Conservation (phyloP, 345 rosid species). For the Raphanus sativus region DNA sequence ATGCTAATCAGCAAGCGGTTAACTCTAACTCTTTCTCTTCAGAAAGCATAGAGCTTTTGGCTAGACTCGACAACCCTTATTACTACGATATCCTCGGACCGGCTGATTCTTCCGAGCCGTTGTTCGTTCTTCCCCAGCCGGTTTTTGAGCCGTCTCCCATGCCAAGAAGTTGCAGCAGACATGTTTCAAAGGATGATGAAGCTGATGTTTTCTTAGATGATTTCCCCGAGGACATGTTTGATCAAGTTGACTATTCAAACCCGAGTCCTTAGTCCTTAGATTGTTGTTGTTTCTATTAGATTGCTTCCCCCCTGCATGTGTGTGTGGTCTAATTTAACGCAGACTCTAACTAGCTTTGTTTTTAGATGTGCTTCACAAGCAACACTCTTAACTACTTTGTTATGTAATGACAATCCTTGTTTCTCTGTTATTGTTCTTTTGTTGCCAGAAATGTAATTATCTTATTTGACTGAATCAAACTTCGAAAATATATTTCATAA, state of each 20-base stretch:
- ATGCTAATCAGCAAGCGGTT: constrained; percentile 38
- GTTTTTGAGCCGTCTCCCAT: constrained; percentile 41
- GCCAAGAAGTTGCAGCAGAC: constrained; percentile 33
- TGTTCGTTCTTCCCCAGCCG: constrained; percentile 44
- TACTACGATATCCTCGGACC: constrained; percentile 54
- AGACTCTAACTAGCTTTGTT: neutral
- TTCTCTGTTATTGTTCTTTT: neutral
- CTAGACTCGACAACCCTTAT: constrained; percentile 58
- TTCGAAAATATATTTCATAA: constrained; percentile 4
- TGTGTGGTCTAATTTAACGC: constrained; percentile 8
- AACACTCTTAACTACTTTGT: constrained; percentile 10
- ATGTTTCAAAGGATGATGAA: constrained; percentile 39
- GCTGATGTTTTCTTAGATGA: constrained; percentile 69
- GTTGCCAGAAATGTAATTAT: neutral
- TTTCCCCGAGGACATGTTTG: constrained; percentile 71
- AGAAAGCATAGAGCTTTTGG: constrained; percentile 58
- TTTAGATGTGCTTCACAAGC: neutral
- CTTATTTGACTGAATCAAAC: constrained; percentile 17
- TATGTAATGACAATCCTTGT: constrained; percentile 20
- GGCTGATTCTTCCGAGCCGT: constrained; percentile 40
- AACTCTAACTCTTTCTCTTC: constrained; percentile 44
- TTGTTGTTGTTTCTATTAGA: neutral
- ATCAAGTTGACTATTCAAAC: constrained; percentile 57
- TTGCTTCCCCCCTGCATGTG: constrained; percentile 8
- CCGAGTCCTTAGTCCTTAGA: constrained; percentile 58